Conservation (phyloP, 2,329 filamentous ascomycete species). For the Claviceps arundinis region DNA sequence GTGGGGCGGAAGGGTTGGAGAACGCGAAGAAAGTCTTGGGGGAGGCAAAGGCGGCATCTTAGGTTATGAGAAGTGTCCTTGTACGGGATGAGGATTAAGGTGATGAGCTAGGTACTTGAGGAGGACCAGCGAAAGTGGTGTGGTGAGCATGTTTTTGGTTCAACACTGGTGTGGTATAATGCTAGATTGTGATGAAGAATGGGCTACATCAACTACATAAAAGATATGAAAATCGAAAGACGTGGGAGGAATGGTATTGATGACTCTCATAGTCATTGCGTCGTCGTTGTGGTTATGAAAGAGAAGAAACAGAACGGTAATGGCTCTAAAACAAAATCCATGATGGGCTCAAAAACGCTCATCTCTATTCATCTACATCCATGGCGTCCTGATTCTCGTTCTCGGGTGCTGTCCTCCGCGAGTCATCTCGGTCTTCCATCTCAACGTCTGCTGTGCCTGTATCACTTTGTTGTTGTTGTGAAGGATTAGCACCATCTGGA, state of each 20-base stretch:
- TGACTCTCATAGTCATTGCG: neutral
- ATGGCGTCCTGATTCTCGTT: constrained; percentile 35
- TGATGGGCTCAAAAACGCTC: neutral
- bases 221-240: neutral
- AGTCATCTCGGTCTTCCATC: constrained; percentile 37
- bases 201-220: neutral
- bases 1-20: constrained; percentile 34
- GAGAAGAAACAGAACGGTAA: neutral
- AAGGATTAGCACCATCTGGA: constrained; percentile 6
- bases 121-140: neutral
- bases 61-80: neutral
- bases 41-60: constrained; percentile 28
- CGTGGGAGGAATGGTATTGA: neutral
- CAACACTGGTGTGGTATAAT: neutral
- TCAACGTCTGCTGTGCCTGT: constrained; percentile 39
- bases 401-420: constrained; percentile 14
- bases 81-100: neutral
- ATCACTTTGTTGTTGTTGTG: constrained; percentile 13
- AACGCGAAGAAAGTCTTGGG: constrained; percentile 41
- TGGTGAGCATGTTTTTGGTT: neutral
- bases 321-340: neutral
- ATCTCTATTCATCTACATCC: constrained; percentile 41
- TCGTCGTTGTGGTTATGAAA: neutral
- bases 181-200: neutral
- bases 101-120: neutral